Evolutionary conservation across 495 filamentous ascomycete species (phyloP).

Genomic region (Aspergillus affinis): DNA sequence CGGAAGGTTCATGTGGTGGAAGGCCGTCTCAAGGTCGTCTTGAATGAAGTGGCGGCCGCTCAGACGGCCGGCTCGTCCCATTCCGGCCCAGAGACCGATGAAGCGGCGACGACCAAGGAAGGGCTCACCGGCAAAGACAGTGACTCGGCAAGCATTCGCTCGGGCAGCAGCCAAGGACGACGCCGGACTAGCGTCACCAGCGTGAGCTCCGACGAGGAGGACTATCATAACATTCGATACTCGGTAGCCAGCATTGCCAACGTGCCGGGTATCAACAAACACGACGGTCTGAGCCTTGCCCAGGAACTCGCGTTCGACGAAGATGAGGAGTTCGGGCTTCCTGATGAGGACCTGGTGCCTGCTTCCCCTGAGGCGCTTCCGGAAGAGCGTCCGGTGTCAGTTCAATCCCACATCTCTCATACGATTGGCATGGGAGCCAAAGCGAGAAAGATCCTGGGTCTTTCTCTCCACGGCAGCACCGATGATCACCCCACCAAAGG

Average conservation of each 20-base stretch:
- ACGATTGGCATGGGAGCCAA: constrained; percentile 42
- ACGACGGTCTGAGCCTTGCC: constrained; percentile 73
- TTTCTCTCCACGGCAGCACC: constrained; percentile 35
- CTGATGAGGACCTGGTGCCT: constrained; percentile 33
- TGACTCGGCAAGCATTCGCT: constrained; percentile 75
- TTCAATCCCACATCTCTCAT: constrained; percentile 41
- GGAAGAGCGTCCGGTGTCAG: constrained; percentile 47
- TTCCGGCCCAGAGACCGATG: constrained; percentile 24
- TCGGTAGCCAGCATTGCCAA: constrained; percentile 60
- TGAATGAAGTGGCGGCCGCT: constrained; percentile 79
- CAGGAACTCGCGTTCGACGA: constrained; percentile 87
- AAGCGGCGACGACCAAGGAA: constrained; percentile 32
- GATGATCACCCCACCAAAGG: constrained; percentile 24
- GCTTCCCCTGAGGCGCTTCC: constrained; percentile 43
- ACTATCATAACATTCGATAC: constrained; percentile 54
- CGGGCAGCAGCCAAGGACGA: constrained; percentile 60
- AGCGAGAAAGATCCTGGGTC: constrained; percentile 51
- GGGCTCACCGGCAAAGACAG: constrained; percentile 47
- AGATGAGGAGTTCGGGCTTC: constrained; percentile 59
- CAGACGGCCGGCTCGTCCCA: constrained; percentile 52
- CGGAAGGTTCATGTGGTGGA: constrained; percentile 84
- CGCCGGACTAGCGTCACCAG: constrained; percentile 57
- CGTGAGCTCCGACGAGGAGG: constrained; percentile 60
- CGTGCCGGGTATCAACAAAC: constrained; percentile 49
- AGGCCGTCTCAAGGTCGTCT: constrained; percentile 74